Conservation (phyloP, 2,329 filamentous ascomycete genomes). For the Lecanicillium sp. region DNA sequence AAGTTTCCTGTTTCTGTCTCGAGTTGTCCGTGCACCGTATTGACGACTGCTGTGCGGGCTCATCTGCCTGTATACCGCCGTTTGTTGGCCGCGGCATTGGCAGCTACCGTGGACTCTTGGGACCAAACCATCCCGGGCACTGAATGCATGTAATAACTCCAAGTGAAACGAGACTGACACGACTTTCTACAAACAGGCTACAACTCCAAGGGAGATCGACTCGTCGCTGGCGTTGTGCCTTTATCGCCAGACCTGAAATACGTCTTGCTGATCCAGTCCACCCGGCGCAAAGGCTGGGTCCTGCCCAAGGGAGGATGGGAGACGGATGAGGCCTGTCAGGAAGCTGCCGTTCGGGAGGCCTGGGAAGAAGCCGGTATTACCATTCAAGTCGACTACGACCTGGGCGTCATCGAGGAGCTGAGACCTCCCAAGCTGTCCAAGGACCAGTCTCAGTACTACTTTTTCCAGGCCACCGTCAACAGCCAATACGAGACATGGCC, state of each 20-base stretch:
- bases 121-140: too few relatives aligned
- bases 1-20: too few relatives aligned
- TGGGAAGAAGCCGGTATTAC: slow-evolving; percentile 97
- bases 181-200: too few relatives aligned
- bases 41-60: too few relatives aligned
- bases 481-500: slow-evolving; percentile 86
- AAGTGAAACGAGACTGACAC: too few relatives aligned
- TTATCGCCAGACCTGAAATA: slow-evolving; percentile 77
- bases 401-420: slow-evolving; percentile 80
- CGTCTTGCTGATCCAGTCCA: slow-evolving; percentile 91
- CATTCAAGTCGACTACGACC: slow-evolving; percentile 74
- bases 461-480: slow-evolving; percentile 82
- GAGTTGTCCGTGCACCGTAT: too few relatives aligned
- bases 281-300: slow-evolving; percentile 86
- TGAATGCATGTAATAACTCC: too few relatives aligned
- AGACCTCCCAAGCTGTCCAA: slow-evolving; percentile 68
- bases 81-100: too few relatives aligned
- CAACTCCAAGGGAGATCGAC: slow-evolving; percentile 81
- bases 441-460: slow-evolving; percentile 61
- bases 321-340: slow-evolving; percentile 78
- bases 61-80: too few relatives aligned
- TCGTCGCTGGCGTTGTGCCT: slow-evolving; percentile 91
- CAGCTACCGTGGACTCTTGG: too few relatives aligned
- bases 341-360: slow-evolving; percentile 82
- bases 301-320: slow-evolving; percentile 98